Evolutionary conservation across 805 yeast genomes (phyloP), one percentile per base, ranked within the genome.

Genomic region (Starmerella davenportii): DNA sequence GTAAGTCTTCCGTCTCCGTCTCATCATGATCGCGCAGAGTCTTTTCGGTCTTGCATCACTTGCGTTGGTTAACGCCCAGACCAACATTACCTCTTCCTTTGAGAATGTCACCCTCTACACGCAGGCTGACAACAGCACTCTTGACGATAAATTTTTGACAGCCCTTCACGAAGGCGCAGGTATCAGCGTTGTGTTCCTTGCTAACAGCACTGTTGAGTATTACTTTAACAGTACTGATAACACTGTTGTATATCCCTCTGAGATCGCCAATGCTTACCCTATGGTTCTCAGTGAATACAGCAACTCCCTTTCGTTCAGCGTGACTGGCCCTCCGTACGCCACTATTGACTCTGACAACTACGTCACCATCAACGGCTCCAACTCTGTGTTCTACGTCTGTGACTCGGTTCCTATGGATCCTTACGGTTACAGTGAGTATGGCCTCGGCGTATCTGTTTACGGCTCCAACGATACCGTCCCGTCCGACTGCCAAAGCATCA

Each of bases 121-220:
- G 5, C 47, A 44, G 39, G 37, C 44, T 13, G 4, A 24, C 16
- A 35, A 44, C 29, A 0, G 16, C 8, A 17, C 21, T 3, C 17
- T 38, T 23, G n/a, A 20, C 27, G 30, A 31, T 27, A 27, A 40
- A 24, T 41, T 38, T 13, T 15, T 44, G 16, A 14, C 30, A 20
- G 20, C 5, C 19, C 21, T 39, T 21, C 48, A 44, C 40, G 43
- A 37, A 28, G 48, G 44, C 19, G 48, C 46, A 17, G 47, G 42
- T 7, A 24, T 35, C 24, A 43, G 46, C 16, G 47, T 40, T 23
- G 41, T 38, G 5, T 25, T 36, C 21, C 17, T 44, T 14, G 5
- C 37, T 4, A 21, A 35, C 30, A 13, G 5, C 15, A 24, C 25
- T 13, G 16, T 11, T 14, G 3, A n/a, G 5, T 43, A 18, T 41